phyloP scores from a whole-genome alignment of 2,329 filamentous ascomycete species.

The Sporothrix globosa region DNA sequence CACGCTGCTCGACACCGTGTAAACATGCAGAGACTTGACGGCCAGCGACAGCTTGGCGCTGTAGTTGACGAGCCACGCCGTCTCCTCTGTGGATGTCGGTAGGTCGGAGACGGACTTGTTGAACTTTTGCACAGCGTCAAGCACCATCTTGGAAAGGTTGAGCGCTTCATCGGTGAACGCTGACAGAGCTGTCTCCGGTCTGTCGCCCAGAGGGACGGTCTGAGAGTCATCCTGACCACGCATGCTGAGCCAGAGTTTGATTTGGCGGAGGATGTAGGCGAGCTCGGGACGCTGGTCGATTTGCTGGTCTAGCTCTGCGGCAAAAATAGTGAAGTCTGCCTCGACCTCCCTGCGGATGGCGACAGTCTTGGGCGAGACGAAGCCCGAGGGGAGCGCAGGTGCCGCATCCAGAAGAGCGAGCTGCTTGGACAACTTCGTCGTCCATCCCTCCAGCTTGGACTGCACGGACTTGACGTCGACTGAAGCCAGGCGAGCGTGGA shows the following conservation, averaged over 20 bases:
- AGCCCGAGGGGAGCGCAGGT: conserved; percentile 54
- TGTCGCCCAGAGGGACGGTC: neutral
- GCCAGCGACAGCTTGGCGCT: conserved; percentile 57
- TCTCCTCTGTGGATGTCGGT: conserved; percentile 63
- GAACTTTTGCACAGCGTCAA: conserved; percentile 77
- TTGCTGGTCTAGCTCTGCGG: conserved; percentile 49
- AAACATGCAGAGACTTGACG: conserved; percentile 62
- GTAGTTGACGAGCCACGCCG: conserved; percentile 64
- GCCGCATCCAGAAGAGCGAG: conserved; percentile 41
- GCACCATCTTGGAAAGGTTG: conserved; percentile 70
- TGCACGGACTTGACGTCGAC: conserved; percentile 52
- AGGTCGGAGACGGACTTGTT: conserved; percentile 59
- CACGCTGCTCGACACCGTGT: conserved; percentile 55
- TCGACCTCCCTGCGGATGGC: conserved; percentile 45
- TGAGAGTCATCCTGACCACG: neutral
- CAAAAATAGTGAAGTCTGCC: conserved; percentile 46
- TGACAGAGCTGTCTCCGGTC: conserved; percentile 38
- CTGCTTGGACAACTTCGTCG: conserved; percentile 38
- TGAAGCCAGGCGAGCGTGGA: conserved; percentile 68
- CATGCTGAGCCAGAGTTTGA: conserved; percentile 64
- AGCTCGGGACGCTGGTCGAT: conserved; percentile 59
- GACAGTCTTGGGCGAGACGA: conserved; percentile 50
- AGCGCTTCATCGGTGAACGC: conserved; percentile 63
- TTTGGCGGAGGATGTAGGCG: conserved; percentile 66
- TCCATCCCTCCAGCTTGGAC: conserved; percentile 55